Percentiles rank a stretch among this genome's conserved stretches.
Conservation (phyloP, 441 rosid genomes). For the Geranium incanum region DNA sequence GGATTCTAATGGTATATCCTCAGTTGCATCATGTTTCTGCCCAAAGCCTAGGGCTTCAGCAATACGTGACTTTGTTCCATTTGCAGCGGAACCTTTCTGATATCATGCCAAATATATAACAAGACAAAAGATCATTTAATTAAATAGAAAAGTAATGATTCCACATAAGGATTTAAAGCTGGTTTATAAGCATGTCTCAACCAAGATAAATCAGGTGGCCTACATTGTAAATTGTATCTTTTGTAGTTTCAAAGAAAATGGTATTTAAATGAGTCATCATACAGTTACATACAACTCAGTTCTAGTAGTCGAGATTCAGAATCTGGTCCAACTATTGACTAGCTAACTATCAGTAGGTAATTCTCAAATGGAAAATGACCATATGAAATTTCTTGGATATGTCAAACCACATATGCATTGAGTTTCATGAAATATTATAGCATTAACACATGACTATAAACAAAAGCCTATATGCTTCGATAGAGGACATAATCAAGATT, state of each 20-base stretch:
- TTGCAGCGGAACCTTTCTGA: constrained; percentile 48
- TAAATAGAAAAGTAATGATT: neutral
- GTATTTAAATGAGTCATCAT: neutral
- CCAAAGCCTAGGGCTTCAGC: constrained; percentile 54
- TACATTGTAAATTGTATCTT: neutral
- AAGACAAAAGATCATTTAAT: neutral
- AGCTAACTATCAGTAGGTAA: neutral
- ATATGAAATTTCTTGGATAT: neutral
- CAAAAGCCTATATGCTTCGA: neutral
- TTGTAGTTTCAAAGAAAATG: neutral
- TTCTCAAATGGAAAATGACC: neutral
- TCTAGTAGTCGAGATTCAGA: neutral
- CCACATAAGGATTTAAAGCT: neutral
- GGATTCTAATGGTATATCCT: constrained; percentile 73
- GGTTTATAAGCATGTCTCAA: neutral
- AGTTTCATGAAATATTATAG: neutral
- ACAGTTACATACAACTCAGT: neutral
- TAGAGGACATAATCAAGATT: neutral
- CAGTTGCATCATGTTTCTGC: constrained; percentile 64
- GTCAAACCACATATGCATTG: neutral
- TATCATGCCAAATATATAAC: neutral
- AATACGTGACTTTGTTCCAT: constrained; percentile 41
- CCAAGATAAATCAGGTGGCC: neutral
- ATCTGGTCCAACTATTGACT: neutral
- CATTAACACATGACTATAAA: neutral